Conservation (phyloP, 2,329 filamentous ascomycete species). For the Parascedosporium putredinis region DNA sequence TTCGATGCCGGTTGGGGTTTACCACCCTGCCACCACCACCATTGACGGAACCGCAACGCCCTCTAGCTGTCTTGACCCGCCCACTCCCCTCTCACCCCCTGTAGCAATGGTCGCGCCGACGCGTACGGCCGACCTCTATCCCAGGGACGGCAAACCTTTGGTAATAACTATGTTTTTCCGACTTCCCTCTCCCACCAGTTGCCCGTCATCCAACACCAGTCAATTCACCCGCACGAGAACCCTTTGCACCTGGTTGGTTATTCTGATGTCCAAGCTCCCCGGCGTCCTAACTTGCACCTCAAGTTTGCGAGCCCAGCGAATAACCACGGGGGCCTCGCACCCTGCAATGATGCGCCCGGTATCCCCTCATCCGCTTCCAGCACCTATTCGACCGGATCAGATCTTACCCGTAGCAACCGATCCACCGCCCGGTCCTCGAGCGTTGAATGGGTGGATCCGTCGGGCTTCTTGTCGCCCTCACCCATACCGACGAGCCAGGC, state of each 20-base stretch:
- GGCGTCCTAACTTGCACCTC: slow-evolving; percentile 1
- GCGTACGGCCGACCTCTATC: not conserved
- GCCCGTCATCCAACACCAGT: slow-evolving; percentile 2
- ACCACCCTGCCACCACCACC: not conserved
- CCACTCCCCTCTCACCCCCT: not conserved
- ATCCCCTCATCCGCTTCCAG: slow-evolving; percentile 7
- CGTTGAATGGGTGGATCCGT: slow-evolving; percentile 4
- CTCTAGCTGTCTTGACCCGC: not conserved
- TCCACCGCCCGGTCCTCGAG: not conserved
- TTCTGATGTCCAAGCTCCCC: not conserved
- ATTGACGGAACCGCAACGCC: not conserved
- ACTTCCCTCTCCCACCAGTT: slow-evolving; percentile 1
- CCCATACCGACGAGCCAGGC: not conserved
- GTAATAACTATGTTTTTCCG: slow-evolving; percentile 4
- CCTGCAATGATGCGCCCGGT: not conserved
- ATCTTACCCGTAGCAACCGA: slow-evolving; percentile 1
- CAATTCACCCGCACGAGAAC: not conserved
- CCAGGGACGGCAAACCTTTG: not conserved
- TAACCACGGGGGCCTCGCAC: not conserved
- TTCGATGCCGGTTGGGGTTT: not conserved
- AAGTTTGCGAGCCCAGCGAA: not conserved
- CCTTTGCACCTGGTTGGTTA: not conserved
- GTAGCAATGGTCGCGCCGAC: not conserved
- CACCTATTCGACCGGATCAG: slow-evolving; percentile 3
- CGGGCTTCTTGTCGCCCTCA: not conserved